Conservation (phyloP, 176 grass and related monocot genomes). For the Cocos nucifera region DNA sequence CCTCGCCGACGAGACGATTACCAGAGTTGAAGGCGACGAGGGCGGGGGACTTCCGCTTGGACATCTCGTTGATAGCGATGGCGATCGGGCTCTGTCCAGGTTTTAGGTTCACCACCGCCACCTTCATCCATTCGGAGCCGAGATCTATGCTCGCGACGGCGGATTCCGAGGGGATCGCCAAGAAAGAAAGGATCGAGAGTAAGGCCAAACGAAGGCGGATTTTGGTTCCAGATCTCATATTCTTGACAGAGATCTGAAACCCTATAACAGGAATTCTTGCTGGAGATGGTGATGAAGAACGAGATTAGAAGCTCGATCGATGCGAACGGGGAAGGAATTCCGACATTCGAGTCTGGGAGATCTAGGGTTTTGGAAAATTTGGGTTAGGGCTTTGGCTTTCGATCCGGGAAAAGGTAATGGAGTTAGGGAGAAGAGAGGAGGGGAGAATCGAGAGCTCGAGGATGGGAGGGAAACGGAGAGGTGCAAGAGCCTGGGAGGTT, state of each 20-base stretch:
- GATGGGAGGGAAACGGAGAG: conserved; percentile 5
- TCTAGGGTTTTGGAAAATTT: conserved; percentile 11
- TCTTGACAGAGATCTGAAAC: neutral
- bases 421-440: neutral
- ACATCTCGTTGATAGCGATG: conserved; percentile 98
- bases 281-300: neutral
- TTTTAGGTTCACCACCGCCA: conserved; percentile 81
- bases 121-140: conserved; percentile 94
- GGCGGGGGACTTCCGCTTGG: conserved; percentile 93
- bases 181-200: conserved; percentile 9
- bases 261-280: neutral
- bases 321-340: conserved; percentile 12
- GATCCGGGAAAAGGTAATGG: conserved; percentile 8
- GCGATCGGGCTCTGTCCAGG: conserved; percentile 65
- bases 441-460: conserved; percentile 4
- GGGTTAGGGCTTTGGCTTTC: conserved; percentile 42
- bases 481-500: conserved; percentile 1
- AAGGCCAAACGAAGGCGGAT: neutral
- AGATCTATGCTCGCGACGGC: conserved; percentile 95
- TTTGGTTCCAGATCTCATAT: neutral
- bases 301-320: conserved; percentile 11
- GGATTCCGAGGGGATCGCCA: conserved; percentile 25
- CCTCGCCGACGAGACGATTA: conserved; percentile 79
- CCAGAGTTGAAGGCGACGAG: conserved; percentile 62
- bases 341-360: neutral